Evolutionary conservation across 1,139 yeast species (phyloP).

Genomic region (Magnusiomyces ingens): DNA sequence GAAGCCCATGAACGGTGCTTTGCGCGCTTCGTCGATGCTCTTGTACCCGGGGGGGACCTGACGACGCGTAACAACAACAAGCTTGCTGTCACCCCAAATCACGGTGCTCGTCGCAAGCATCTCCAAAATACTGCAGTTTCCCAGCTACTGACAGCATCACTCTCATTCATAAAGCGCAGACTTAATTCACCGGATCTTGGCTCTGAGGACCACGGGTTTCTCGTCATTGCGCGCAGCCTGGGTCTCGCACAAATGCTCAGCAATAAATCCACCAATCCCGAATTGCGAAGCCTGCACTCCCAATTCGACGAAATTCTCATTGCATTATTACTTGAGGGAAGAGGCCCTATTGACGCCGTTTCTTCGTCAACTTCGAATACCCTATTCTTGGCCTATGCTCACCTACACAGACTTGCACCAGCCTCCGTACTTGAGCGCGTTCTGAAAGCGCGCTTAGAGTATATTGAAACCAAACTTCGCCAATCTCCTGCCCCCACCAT

Average conservation of each 20-base stretch:
- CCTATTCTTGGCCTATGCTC: constrained; percentile 22
- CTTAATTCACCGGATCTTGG: constrained; percentile 3
- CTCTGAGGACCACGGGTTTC: constrained; percentile 9
- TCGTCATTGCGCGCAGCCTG: constrained; percentile 17
- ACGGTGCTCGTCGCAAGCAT: not conserved
- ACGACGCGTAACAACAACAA: constrained; percentile 3
- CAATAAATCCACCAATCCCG: constrained; percentile 1
- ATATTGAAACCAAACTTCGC: constrained; percentile 6
- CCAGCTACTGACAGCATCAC: constrained; percentile 10
- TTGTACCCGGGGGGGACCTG: not conserved
- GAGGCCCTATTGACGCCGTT: constrained; percentile 10
- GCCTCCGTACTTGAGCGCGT: constrained; percentile 15
- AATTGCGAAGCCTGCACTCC: not conserved
- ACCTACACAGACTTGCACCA: constrained; percentile 15
- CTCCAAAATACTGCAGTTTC: constrained; percentile 10
- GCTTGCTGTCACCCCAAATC: not conserved
- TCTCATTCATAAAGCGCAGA: constrained; percentile 11
- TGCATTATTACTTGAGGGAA: constrained; percentile 12
- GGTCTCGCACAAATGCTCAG: constrained; percentile 12
- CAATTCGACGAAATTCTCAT: constrained; percentile 9
- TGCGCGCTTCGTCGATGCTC: not conserved
- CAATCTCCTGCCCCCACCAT: not conserved
- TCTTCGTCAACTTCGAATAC: constrained; percentile 12
- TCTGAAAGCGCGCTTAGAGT: constrained; percentile 11
- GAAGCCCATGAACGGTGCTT: constrained; percentile 8